Evolutionary conservation across 2,329 filamentous ascomycete species (phyloP).

Genomic region (Drechslerella coelobrocha): DNA sequence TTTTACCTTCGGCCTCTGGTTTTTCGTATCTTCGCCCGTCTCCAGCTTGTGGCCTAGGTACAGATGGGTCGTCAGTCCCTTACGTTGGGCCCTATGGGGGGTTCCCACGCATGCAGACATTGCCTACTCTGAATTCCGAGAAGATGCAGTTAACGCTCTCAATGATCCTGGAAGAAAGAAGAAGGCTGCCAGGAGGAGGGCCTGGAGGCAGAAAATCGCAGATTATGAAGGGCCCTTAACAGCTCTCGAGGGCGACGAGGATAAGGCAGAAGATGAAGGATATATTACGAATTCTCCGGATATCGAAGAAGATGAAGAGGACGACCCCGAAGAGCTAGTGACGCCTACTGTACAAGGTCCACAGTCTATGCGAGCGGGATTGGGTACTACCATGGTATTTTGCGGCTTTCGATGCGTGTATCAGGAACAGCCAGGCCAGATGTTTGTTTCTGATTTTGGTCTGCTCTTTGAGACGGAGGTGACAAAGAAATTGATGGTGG

Average conservation of each 20-base stretch:
- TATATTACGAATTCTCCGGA: conserved; percentile 37
- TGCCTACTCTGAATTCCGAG: conserved; percentile 33
- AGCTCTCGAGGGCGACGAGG: conserved; percentile 29
- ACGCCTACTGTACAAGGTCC: conserved; percentile 17
- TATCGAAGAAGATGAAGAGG: conserved; percentile 31
- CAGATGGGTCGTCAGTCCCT: conserved; percentile 28
- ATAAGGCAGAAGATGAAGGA: conserved; percentile 20
- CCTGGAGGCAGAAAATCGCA: conserved; percentile 19
- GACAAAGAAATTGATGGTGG: conserved; percentile 29
- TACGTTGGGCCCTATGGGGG: conserved; percentile 40
- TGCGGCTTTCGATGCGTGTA: conserved; percentile 31
- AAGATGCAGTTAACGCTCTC: conserved; percentile 29
- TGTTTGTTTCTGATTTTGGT: conserved; percentile 30
- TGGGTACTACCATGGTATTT: conserved; percentile 21
- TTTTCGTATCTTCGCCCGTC: conserved; percentile 34
- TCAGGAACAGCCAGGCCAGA: conserved; percentile 22
- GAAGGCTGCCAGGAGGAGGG: conserved; percentile 26
- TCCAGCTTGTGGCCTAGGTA: conserved; percentile 29
- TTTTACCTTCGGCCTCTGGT: conserved; percentile 37
- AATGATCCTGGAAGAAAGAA: conserved; percentile 20
- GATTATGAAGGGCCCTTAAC: conserved; percentile 34
- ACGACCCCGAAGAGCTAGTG: conserved; percentile 42
- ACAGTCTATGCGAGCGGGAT: conserved; percentile 16
- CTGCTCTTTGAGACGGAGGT: conserved; percentile 39
- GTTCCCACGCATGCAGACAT: conserved; percentile 40